Conservation (phyloP, 1,284 basidiomycete genomes). For the Moesziomyces antarcticus region DNA sequence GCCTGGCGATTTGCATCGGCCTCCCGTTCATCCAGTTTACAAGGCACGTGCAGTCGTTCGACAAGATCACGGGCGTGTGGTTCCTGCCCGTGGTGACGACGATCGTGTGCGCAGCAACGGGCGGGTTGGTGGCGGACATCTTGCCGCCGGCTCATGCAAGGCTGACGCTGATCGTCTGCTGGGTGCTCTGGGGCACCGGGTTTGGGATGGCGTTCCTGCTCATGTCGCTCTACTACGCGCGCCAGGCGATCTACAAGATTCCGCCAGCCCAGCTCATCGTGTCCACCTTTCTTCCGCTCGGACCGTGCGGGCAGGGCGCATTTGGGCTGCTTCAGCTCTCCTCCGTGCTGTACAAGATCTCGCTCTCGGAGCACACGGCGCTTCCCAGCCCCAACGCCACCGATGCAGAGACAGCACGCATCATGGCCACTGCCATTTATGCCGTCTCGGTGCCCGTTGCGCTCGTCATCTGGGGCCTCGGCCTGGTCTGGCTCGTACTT, state of each 20-base stretch:
- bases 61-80: constrained; percentile 63
- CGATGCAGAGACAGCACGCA: constrained; percentile 23
- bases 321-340: constrained; percentile 73
- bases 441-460: constrained; percentile 54
- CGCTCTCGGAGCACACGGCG: constrained; percentile 12
- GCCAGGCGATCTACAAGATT: constrained; percentile 69
- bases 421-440: constrained; percentile 55
- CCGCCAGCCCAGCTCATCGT: constrained; percentile 72
- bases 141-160: constrained; percentile 71
- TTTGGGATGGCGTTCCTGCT: constrained; percentile 72
- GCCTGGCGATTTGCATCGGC: constrained; percentile 75
- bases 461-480: constrained; percentile 70
- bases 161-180: constrained; percentile 72
- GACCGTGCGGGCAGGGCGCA: constrained; percentile 74
- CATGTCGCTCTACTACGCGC: constrained; percentile 74
- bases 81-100: constrained; percentile 79
- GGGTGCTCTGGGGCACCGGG: constrained; percentile 69
- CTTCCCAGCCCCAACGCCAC: constrained; percentile 13
- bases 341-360: constrained; percentile 32
- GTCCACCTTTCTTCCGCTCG: constrained; percentile 74
- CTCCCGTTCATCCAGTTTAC: constrained; percentile 78
- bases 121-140: constrained; percentile 73
- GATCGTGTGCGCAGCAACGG: constrained; percentile 77
- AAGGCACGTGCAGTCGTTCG: constrained; percentile 74
- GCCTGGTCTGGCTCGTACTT: constrained; percentile 69